Conservation (phyloP, 495 filamentous ascomycete species). For the Daldinia bambusicola region DNA sequence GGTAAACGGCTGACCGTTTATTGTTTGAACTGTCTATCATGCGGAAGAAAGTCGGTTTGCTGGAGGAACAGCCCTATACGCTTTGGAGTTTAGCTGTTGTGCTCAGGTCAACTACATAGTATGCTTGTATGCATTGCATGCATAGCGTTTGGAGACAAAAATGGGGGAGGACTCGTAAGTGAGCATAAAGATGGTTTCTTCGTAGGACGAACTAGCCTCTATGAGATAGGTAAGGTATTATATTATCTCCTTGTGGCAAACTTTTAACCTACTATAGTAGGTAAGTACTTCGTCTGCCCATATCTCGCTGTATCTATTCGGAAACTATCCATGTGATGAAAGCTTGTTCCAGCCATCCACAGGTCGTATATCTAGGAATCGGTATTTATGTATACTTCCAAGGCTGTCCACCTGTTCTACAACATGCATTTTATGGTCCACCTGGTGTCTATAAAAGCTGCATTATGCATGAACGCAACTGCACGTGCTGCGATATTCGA, state of each 20-base stretch:
- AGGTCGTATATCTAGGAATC: neutral
- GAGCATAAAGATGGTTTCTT: neutral
- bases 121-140: neutral
- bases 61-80: neutral
- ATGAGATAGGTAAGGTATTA: neutral
- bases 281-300: neutral
- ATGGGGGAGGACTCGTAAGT: neutral
- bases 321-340: neutral
- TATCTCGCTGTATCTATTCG: neutral
- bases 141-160: neutral
- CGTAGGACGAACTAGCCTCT: neutral
- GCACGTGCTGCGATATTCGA: slow-evolving; percentile 13
- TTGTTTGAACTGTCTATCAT: neutral
- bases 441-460: slow-evolving; percentile 18
- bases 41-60: slow-evolving; percentile 22
- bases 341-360: neutral
- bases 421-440: slow-evolving; percentile 10
- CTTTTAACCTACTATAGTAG: neutral
- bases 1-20: too few relatives aligned
- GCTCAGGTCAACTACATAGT: neutral
- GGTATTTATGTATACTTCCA: neutral
- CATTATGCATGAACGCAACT: slow-evolving; percentile 18
- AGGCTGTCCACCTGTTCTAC: slow-evolving; percentile 4
- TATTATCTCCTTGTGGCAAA: neutral
- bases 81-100: slow-evolving; percentile 14